A percentile compares a stretch with the other conserved stretches of the same genome.
phyloP scores from a whole-genome alignment of 129 eudicot species.

The Centaurea solstitialis region DNA sequence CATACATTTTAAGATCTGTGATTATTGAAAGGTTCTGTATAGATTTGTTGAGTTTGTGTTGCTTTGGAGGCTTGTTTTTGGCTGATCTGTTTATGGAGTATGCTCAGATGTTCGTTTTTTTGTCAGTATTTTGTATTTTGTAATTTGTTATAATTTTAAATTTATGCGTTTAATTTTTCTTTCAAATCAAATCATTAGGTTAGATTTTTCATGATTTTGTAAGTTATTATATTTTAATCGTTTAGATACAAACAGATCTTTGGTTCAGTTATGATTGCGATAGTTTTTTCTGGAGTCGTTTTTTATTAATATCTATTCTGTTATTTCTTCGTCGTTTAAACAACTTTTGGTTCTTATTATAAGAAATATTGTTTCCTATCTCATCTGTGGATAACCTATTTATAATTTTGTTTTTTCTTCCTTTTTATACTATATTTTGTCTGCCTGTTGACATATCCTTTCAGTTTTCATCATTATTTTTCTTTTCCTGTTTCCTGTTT shows the following conservation, averaged over 20 bases:
- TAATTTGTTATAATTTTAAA: neutral
- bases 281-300: neutral
- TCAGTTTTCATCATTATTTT: neutral
- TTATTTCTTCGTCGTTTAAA: neutral
- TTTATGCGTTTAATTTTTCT: neutral
- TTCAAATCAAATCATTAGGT: neutral
- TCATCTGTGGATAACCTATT: neutral
- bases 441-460: neutral
- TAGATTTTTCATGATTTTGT: neutral
- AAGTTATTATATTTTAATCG: neutral
- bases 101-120: neutral
- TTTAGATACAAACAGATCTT: neutral
- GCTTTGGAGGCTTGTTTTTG: neutral
- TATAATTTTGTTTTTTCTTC: neutral
- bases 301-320: neutral
- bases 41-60: neutral
- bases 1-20: slow-evolving; percentile 19
- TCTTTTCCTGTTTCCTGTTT: neutral
- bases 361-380: neutral
- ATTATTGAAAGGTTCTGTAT: neutral
- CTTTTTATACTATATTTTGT: neutral
- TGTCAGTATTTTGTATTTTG: neutral
- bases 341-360: neutral
- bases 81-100: neutral
- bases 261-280: slow-evolving; percentile 1